Evolutionary conservation across 1,139 yeast species (phyloP), one percentile per base, ranked within the genome.

Genomic region (Chernovozyma aurita): DNA sequence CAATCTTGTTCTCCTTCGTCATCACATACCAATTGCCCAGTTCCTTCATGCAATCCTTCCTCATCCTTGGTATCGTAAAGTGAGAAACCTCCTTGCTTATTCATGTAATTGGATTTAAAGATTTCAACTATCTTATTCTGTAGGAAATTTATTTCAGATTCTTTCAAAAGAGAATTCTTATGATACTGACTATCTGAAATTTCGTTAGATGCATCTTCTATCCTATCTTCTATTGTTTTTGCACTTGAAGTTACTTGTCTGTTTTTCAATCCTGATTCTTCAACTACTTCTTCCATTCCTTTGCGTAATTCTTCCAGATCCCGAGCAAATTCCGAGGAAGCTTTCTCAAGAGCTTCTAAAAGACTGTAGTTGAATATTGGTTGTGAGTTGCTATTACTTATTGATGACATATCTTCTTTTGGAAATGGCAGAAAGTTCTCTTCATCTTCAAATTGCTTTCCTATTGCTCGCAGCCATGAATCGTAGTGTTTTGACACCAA

Each of bases 41-140:
- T 54, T 7, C 60, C 65, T 14, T 53, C 65, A 38, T 63, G 64
- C 20, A 65, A 52, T 1, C 72, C 72, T 39, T 58, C 66, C 43
- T 67, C 74, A 42, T 65, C 72, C 32, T 54, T 48, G n/a, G 69
- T 61, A 34, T 63, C 73, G 41, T 66, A 67, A 4, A 66, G 51
- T 12, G 64, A 56, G 38, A 65, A 65, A 2, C 71, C 71, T 33
- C 50, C 61, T 16, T 47, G 41, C 15, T 40, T 25, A 15, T 17
- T 24, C 27, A 34, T 30, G 15, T 34, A 9, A 18, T 34, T 34
- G 5, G 36, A 31, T 13, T 31, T 30, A 20, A 34, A 34, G n/a
- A 34, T 30, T 36, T 51, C 55, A 2, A 62, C 42, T 33, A 63
- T 58, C 39, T 53, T 56, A 30, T 53, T 46, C 22, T 66, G 53